A percentile compares a stretch with the other conserved stretches of the same genome.
Evolutionary conservation across 352 stramenopile genomes (phyloP).

Genomic region (Blastocystis hominis): DNA sequence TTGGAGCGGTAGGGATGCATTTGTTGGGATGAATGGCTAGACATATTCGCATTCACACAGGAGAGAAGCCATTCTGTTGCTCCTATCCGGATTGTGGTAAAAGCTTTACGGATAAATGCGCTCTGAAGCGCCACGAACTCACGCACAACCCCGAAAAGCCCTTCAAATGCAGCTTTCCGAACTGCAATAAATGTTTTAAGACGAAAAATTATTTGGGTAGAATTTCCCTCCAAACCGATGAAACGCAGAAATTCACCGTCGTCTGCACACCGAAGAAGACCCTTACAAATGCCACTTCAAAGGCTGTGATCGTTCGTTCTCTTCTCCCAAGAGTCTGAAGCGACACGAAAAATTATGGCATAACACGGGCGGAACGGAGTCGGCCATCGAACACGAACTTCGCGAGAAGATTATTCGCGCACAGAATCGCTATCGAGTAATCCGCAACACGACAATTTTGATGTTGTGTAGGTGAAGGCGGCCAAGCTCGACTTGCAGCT

Average conservation of each 20-base stretch:
- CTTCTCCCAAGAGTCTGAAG: constrained; percentile 44
- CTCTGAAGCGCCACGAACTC: constrained; percentile 59
- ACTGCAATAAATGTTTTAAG: constrained; percentile 60
- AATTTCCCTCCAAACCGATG: background rate
- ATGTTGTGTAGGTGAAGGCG: constrained; percentile 12
- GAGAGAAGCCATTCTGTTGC: constrained; percentile 51
- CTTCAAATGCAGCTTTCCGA: constrained; percentile 58
- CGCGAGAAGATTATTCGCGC: constrained; percentile 35
- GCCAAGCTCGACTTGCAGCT: constrained; percentile 42
- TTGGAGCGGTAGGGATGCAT: background rate
- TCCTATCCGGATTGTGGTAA: constrained; percentile 53
- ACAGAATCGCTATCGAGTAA: constrained; percentile 24
- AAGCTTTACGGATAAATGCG: constrained; percentile 59
- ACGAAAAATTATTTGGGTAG: constrained; percentile 60
- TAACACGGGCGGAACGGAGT: constrained; percentile 14
- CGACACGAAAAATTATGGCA: constrained; percentile 45
- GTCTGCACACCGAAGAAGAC: constrained; percentile 48
- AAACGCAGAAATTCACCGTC: constrained; percentile 30
- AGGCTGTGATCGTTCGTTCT: constrained; percentile 35
- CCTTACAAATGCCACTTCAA: constrained; percentile 34
- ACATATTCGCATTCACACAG: constrained; percentile 54
- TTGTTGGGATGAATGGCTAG: background rate
- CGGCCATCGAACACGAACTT: background rate
- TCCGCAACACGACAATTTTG: background rate
- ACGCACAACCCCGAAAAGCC: constrained; percentile 59